Conservation (phyloP, 192 early-diverging fungal genomes). For the Umbelopsis vinacea region DNA sequence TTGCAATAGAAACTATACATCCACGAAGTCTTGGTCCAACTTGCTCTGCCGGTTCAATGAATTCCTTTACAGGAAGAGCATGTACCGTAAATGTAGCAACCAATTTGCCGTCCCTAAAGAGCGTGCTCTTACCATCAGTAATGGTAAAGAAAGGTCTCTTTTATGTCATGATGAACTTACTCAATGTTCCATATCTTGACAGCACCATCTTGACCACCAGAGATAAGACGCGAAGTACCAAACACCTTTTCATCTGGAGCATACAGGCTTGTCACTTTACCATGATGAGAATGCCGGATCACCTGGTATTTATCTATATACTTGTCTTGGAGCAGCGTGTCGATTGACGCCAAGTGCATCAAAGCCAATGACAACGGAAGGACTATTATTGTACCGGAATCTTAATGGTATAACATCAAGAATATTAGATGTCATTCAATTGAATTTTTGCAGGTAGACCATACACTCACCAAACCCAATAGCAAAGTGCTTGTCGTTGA, state of each 20-base stretch:
- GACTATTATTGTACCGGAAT: slow-evolving; percentile 64
- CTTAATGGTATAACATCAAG: slow-evolving; percentile 35
- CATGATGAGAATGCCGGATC: slow-evolving; percentile 57
- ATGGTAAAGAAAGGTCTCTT: background rate
- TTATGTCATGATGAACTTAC: slow-evolving; percentile 43
- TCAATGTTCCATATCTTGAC: slow-evolving; percentile 77
- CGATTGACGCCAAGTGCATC: slow-evolving; percentile 23
- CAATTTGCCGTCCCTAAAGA: slow-evolving; percentile 50
- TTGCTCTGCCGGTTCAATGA: slow-evolving; percentile 58
- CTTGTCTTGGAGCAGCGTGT: slow-evolving; percentile 3
- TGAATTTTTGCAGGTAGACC: background rate
- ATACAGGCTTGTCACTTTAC: slow-evolving; percentile 65
- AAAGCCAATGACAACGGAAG: slow-evolving; percentile 52
- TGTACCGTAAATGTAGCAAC: slow-evolving; percentile 66
- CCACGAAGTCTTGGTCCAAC: slow-evolving; percentile 46
- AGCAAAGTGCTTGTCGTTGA: slow-evolving; percentile 64
- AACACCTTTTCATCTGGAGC: slow-evolving; percentile 46
- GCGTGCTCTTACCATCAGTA: background rate
- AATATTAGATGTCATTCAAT: background rate
- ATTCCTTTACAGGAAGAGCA: slow-evolving; percentile 50
- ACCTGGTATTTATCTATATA: slow-evolving; percentile 4
- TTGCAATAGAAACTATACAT: slow-evolving; percentile 66
- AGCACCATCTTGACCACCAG: slow-evolving; percentile 68
- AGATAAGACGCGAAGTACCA: slow-evolving; percentile 60
- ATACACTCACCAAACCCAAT: slow-evolving; percentile 63